A percentile compares a stretch with the other conserved stretches of the same genome.
Conservation (phyloP, 169 alveolate genomes). For the Theileria orientalis region DNA sequence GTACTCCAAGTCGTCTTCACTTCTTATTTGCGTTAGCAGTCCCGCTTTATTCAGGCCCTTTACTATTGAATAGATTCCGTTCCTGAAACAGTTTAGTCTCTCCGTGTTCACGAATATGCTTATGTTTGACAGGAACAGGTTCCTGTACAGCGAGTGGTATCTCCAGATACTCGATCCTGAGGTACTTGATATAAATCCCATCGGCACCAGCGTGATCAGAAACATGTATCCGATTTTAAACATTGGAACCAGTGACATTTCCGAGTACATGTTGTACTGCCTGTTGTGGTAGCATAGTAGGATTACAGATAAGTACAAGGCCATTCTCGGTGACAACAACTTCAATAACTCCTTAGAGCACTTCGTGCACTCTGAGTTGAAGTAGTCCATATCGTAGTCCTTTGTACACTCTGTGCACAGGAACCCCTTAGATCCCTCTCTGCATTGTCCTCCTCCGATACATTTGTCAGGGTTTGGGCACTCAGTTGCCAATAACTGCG, state of each 20-base stretch:
- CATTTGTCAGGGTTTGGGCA: slow-evolving; percentile 70
- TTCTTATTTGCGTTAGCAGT: neutral
- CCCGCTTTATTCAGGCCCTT: neutral
- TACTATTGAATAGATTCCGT: neutral
- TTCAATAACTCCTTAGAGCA: slow-evolving; percentile 33
- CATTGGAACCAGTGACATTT: slow-evolving; percentile 34
- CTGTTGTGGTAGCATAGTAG: slow-evolving; percentile 20
- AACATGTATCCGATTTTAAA: slow-evolving; percentile 51
- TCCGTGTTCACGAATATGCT: slow-evolving; percentile 17
- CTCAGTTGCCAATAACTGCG: slow-evolving; percentile 35
- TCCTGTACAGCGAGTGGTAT: slow-evolving; percentile 27
- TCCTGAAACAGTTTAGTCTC: slow-evolving; percentile 46
- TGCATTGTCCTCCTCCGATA: slow-evolving; percentile 55
- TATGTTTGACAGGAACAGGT: slow-evolving; percentile 36
- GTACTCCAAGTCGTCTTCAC: slow-evolving; percentile 17
- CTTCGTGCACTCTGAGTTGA: slow-evolving; percentile 64
- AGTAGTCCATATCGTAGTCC: slow-evolving; percentile 65
- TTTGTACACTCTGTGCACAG: slow-evolving; percentile 69
- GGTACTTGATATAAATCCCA: slow-evolving; percentile 41
- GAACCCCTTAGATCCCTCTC: slow-evolving; percentile 72
- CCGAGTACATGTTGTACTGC: slow-evolving; percentile 12
- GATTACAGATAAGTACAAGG: slow-evolving; percentile 4
- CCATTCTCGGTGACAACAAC: slow-evolving; percentile 36
- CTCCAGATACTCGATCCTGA: slow-evolving; percentile 50
- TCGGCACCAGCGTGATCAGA: slow-evolving; percentile 36